Evolutionary conservation across 2,329 filamentous ascomycete species (phyloP).

Genomic region (Parastagonospora nodorum): DNA sequence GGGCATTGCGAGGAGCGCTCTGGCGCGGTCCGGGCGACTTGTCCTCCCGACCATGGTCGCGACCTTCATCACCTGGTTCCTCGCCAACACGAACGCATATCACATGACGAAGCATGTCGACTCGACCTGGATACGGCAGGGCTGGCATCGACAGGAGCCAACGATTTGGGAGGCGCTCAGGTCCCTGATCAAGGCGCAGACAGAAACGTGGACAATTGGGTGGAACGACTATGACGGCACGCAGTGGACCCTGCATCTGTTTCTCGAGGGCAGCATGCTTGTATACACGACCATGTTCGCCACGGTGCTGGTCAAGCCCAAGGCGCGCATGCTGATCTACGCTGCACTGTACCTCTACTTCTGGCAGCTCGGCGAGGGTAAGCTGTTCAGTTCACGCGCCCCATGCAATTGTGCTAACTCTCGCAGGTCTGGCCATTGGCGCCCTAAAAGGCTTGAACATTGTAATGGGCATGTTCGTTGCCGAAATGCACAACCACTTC

Average conservation of each 20-base stretch:
- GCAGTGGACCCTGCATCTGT: conserved; percentile 51
- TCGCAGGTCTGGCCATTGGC: conserved; percentile 36
- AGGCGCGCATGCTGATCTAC: conserved; percentile 43
- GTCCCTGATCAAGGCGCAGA: conserved; percentile 38
- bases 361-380: conserved; percentile 46
- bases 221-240: conserved; percentile 50
- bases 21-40: conserved; percentile 63
- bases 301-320: conserved; percentile 45
- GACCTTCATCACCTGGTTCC: conserved; percentile 61
- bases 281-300: conserved; percentile 51
- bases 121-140: conserved; percentile 62
- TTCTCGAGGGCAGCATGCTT: conserved; percentile 49
- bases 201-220: conserved; percentile 47
- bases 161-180: conserved; percentile 37
- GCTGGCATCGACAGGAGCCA: conserved; percentile 44
- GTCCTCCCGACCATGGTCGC: conserved; percentile 63
- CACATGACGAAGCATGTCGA: conserved; percentile 61
- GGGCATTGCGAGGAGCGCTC: conserved; percentile 61
- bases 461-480: conserved; percentile 66
- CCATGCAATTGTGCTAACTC: conserved; percentile 19
- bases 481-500: conserved; percentile 61
- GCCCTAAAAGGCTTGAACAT: conserved; percentile 59
- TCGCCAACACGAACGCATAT: conserved; percentile 63
- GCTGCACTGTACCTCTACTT: conserved; percentile 47
- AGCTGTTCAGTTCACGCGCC: conserved; percentile 1